Evolutionary conservation across 2,329 filamentous ascomycete species (phyloP).

Genomic region (Alternaria arbusti): DNA sequence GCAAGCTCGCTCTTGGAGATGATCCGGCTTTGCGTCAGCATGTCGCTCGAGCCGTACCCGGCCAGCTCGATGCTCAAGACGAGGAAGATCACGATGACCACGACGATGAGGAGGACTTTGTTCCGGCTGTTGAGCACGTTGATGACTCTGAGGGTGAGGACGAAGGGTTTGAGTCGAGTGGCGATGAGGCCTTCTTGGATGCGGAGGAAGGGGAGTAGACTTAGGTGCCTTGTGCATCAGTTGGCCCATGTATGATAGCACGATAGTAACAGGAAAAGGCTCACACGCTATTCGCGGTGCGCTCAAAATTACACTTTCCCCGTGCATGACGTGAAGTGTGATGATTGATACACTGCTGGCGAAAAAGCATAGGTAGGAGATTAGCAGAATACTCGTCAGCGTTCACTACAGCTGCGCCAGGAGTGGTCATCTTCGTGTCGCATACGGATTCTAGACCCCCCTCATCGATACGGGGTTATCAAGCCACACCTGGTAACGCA

Average conservation of each 20-base stretch:
- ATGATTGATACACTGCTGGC: not conserved
- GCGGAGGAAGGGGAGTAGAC: slow-evolving; percentile 1
- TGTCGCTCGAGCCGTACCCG: slow-evolving; percentile 14
- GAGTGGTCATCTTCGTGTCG: too few relatives aligned
- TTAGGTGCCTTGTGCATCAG: not conserved
- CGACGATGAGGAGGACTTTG: slow-evolving; percentile 22
- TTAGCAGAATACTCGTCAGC: too few relatives aligned
- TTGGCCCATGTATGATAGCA: not conserved
- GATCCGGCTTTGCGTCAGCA: slow-evolving; percentile 16
- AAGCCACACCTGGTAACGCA: too few relatives aligned
- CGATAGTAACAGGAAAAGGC: not conserved
- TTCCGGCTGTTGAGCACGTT: slow-evolving; percentile 13
- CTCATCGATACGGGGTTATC: too few relatives aligned
- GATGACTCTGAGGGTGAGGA: slow-evolving; percentile 24
- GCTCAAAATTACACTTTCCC: not conserved
- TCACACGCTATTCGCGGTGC: not conserved
- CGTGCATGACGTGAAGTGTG: not conserved
- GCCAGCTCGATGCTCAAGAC: slow-evolving; percentile 1
- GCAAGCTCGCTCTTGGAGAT: not conserved
- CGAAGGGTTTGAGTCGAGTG: slow-evolving; percentile 1
- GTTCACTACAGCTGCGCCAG: too few relatives aligned
- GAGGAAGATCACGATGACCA: slow-evolving; percentile 14
- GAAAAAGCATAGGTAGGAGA: too few relatives aligned
- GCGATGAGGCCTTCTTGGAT: slow-evolving; percentile 9
- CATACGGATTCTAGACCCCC: too few relatives aligned